Evolutionary conservation across 306 rosid species (phyloP).

Genomic region (Vachellia collinsii): DNA sequence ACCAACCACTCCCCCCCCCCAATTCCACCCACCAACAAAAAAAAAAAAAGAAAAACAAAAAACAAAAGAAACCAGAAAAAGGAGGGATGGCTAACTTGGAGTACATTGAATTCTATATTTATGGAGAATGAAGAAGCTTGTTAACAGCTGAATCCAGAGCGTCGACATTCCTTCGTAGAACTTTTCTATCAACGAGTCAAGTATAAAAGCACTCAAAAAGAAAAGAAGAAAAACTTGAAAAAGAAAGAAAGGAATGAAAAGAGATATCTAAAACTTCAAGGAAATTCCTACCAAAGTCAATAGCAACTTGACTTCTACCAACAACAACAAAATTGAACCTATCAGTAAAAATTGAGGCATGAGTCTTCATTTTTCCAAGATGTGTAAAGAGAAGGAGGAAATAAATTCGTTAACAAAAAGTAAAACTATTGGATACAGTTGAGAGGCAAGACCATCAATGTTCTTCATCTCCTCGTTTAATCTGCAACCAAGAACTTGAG

Average conservation of each 20-base stretch:
- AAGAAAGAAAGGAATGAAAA: not conserved
- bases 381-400: conserved; percentile 1
- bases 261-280: conserved; percentile 2
- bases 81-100: not conserved
- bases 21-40: not conserved
- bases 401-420: not conserved
- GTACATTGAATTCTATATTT: conserved; percentile 35
- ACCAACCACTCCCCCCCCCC: not conserved
- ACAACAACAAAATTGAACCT: not conserved
- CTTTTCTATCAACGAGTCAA: conserved; percentile 64
- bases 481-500: conserved; percentile 46
- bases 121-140: conserved; percentile 72
- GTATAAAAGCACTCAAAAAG: conserved; percentile 41
- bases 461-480: conserved; percentile 91
- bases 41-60: not conserved
- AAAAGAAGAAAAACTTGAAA: conserved; percentile 27
- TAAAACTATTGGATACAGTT: conserved; percentile 66
- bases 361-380: conserved; percentile 17
- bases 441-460: conserved; percentile 61
- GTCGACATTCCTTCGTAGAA: conserved; percentile 73
- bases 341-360: not conserved
- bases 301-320: not conserved
- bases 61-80: no score
- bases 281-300: conserved; percentile 24
- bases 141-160: conserved; percentile 73